Evolutionary conservation across 2,329 filamentous ascomycete genomes (phyloP).

Genomic region (Trichoderma gracile): DNA sequence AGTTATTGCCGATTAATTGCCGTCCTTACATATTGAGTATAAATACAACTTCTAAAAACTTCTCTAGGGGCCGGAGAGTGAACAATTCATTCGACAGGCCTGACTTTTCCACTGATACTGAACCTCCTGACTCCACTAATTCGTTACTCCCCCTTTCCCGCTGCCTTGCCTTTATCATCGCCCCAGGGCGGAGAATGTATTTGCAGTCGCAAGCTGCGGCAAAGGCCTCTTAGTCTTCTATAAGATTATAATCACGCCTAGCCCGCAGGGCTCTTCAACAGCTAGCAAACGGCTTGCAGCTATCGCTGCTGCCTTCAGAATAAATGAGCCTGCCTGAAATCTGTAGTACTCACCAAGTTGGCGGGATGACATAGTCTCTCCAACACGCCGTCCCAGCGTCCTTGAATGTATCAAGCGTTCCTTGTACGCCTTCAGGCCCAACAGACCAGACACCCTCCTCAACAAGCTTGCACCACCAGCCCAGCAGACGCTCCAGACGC

Average conservation of each 20-base stretch:
- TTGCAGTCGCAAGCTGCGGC: too few relatives aligned
- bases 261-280: too few relatives aligned
- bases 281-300: too few relatives aligned
- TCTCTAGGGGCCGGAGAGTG: neutral
- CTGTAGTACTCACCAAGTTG: constrained; percentile 21
- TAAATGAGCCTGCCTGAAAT: too few relatives aligned
- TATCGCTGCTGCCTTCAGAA: too few relatives aligned
- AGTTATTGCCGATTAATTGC: neutral
- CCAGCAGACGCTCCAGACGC: constrained; percentile 25
- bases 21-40: neutral
- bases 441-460: constrained; percentile 25
- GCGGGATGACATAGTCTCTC: constrained; percentile 25
- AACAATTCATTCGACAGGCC: neutral
- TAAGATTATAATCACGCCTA: too few relatives aligned
- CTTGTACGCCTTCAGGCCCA: constrained; percentile 25
- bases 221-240: too few relatives aligned
- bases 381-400: constrained; percentile 20
- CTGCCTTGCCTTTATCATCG: too few relatives aligned
- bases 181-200: too few relatives aligned
- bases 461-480: constrained; percentile 21
- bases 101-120: neutral
- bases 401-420: constrained; percentile 22
- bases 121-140: neutral
- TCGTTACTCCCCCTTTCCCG: neutral
- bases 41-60: neutral